These are phyloP conservation scores for Craterostigma plantagineum DNA, from an alignment of 257 asterid species.

Conservation along the genomic window DNA sequence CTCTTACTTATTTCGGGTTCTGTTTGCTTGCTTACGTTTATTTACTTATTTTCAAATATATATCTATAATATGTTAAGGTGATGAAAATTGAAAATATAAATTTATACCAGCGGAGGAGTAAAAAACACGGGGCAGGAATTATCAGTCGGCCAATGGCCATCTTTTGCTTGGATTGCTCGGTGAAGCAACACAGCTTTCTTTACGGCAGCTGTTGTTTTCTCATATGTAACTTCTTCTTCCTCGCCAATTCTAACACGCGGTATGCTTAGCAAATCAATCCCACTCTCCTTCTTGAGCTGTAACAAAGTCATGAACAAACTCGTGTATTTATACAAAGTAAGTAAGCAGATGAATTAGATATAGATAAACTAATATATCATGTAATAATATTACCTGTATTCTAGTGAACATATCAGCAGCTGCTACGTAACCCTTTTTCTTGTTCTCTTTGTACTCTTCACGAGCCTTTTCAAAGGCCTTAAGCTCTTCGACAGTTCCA, in stretches of 20 bases:
- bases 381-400: constrained; percentile 19
- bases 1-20: no score
- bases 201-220: constrained; percentile 27
- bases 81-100: not conserved
- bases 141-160: constrained; percentile 78
- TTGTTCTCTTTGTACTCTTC: constrained; percentile 13
- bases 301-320: no score
- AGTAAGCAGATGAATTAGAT: no score
- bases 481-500: constrained; percentile 23
- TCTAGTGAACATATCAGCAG: constrained; percentile 35
- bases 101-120: constrained; percentile 11
- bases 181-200: constrained; percentile 32
- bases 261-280: constrained; percentile 27
- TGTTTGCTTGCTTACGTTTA: no score
- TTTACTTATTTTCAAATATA: no score
- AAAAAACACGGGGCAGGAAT: constrained; percentile 54
- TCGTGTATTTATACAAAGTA: no score
- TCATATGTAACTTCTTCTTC: constrained; percentile 30
- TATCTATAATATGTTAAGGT: not conserved
- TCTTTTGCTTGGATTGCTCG: constrained; percentile 61
- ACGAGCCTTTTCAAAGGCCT: constrained; percentile 23
- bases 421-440: constrained; percentile 23
- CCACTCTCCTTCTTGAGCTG: constrained; percentile 39
- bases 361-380: no score
- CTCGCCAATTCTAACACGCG: constrained; percentile 29